A percentile compares a stretch with the other conserved stretches of the same genome.
phyloP scores from a whole-genome alignment of 352 stramenopile genomes.

The Phytophthora quininea region DNA sequence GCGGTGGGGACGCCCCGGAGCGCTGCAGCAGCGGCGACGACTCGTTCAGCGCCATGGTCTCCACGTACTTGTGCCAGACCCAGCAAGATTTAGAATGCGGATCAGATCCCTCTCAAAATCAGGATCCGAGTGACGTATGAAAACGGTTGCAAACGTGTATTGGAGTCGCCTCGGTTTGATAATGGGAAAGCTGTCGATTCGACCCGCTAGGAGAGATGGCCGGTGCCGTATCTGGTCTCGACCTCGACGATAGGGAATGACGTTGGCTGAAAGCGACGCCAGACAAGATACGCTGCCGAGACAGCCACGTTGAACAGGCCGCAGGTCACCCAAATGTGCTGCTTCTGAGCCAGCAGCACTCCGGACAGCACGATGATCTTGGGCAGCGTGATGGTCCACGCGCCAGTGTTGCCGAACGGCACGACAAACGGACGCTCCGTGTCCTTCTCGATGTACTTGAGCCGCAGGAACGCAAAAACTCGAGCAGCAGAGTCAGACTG shows the following conservation, averaged over 20 bases:
- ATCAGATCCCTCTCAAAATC: neutral
- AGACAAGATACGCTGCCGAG: slow-evolving; percentile 63
- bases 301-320: slow-evolving; percentile 70
- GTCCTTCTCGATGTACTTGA: slow-evolving; percentile 85
- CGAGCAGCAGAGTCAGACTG: slow-evolving; percentile 75
- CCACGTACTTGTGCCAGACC: neutral
- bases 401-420: slow-evolving; percentile 69
- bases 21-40: slow-evolving; percentile 57
- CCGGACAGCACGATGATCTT: slow-evolving; percentile 83
- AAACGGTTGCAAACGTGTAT: neutral
- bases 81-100: slow-evolving; percentile 27
- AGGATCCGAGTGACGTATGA: neutral
- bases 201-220: slow-evolving; percentile 36
- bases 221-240: slow-evolving; percentile 41
- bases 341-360: slow-evolving; percentile 72
- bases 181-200: neutral
- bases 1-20: slow-evolving; percentile 6
- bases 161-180: neutral
- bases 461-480: slow-evolving; percentile 86
- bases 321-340: slow-evolving; percentile 74
- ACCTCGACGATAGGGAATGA: neutral
- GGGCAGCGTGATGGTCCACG: slow-evolving; percentile 79
- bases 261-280: slow-evolving; percentile 57
- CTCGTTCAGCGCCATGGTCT: slow-evolving; percentile 48
- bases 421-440: slow-evolving; percentile 76